Percentiles rank a stretch among this genome's conserved stretches.
Conservation (phyloP, 768 basidiomycete species). For the Lactifluus piperatus region DNA sequence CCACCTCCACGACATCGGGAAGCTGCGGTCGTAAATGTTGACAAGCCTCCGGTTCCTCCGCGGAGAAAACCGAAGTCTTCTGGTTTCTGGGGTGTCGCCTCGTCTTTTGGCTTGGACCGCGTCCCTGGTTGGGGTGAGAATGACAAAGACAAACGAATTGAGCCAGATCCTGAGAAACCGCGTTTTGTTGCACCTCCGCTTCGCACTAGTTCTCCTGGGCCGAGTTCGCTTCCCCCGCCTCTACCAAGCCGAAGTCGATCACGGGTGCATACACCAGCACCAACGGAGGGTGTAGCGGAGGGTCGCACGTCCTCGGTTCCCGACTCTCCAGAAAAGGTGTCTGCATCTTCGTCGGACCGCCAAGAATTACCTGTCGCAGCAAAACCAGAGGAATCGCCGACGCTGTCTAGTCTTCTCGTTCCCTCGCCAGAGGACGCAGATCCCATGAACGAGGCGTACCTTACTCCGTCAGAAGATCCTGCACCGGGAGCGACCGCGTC, state of each 20-base stretch:
- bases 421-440: slow-evolving; percentile 3
- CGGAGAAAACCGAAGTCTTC: slow-evolving; percentile 33
- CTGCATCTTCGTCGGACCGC: background rate
- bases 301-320: background rate
- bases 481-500: background rate
- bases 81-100: slow-evolving; percentile 62
- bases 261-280: background rate
- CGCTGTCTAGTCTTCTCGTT: slow-evolving; percentile 11
- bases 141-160: slow-evolving; percentile 30
- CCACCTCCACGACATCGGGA: slow-evolving; percentile 25
- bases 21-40: slow-evolving; percentile 18
- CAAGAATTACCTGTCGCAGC: background rate
- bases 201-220: slow-evolving; percentile 4
- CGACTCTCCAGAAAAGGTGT: background rate
- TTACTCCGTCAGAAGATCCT: slow-evolving; percentile 12
- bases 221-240: slow-evolving; percentile 12
- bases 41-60: slow-evolving; percentile 56
- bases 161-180: slow-evolving; percentile 25
- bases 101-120: slow-evolving; percentile 40
- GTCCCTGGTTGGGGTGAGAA: slow-evolving; percentile 44
- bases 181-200: slow-evolving; percentile 20
- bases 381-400: slow-evolving; percentile 7
- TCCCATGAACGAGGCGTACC: slow-evolving; percentile 1
- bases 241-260: slow-evolving; percentile 18
- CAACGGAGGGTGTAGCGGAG: background rate